Conservation (phyloP, 2,329 filamentous ascomycete genomes). For the Apiospora sp. region DNA sequence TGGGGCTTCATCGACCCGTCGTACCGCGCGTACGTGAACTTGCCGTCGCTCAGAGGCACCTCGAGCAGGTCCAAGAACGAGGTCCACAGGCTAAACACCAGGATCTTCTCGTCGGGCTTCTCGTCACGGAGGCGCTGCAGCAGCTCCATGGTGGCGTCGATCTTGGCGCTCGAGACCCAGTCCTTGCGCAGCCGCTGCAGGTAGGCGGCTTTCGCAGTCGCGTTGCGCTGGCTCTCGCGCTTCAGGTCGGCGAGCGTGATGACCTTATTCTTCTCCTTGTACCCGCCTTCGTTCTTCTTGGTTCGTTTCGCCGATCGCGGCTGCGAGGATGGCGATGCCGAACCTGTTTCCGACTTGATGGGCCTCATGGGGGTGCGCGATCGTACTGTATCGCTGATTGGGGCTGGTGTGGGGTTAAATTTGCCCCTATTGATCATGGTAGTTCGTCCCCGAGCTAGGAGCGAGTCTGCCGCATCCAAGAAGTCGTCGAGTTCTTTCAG, state of each 20-base stretch:
- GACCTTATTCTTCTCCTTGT: slow-evolving; percentile 26
- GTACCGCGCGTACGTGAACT: slow-evolving; percentile 41
- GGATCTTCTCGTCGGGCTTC: slow-evolving; percentile 40
- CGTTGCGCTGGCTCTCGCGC: slow-evolving; percentile 35
- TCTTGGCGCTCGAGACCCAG: slow-evolving; percentile 42
- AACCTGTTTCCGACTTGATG: background rate
- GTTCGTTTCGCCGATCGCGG: slow-evolving; percentile 26
- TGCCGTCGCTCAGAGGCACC: slow-evolving; percentile 39
- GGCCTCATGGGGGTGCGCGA: background rate
- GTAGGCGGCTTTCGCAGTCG: slow-evolving; percentile 38
- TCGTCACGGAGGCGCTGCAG: slow-evolving; percentile 36
- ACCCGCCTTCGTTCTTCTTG: slow-evolving; percentile 28
- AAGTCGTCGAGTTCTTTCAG: background rate
- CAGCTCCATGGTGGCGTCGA: slow-evolving; percentile 41
- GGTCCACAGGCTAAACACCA: slow-evolving; percentile 45
- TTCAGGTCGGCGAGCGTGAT: slow-evolving; percentile 37
- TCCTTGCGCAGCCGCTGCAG: slow-evolving; percentile 36
- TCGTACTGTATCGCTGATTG: background rate
- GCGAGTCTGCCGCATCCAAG: background rate
- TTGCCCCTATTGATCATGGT: background rate
- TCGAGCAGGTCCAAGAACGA: slow-evolving; percentile 46
- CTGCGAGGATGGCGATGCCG: background rate
- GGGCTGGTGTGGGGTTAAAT: background rate
- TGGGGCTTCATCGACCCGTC: slow-evolving; percentile 40
- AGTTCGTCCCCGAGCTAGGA: background rate